Percentiles rank a stretch among this genome's conserved stretches.
These are phyloP conservation scores for Aspergillus awamori DNA, from an alignment of 2,329 filamentous ascomycete species.

Conservation along the genomic window DNA sequence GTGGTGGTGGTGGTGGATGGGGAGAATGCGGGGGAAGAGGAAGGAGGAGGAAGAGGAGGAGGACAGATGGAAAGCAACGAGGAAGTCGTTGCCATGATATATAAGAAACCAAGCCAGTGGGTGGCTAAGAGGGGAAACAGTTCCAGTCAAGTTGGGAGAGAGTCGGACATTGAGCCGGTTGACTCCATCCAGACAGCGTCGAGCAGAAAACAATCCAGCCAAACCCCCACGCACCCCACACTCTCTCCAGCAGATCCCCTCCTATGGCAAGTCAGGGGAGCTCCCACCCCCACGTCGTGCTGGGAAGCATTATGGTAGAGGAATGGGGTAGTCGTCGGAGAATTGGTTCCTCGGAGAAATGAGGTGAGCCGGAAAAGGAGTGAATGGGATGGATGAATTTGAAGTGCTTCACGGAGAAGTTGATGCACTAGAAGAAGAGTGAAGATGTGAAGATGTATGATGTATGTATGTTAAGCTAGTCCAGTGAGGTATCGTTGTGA, in stretches of 20 bases:
- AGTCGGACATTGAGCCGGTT: neutral
- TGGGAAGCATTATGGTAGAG: neutral
- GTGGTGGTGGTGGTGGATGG: neutral
- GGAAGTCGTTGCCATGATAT: neutral
- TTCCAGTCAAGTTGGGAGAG: too few relatives aligned
- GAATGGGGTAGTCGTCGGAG: neutral
- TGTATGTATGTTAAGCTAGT: too few relatives aligned
- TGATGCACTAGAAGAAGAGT: neutral
- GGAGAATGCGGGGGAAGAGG: conserved; percentile 3
- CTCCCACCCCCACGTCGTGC: neutral
- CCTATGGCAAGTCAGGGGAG: neutral
- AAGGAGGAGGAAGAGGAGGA: neutral
- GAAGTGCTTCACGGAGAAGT: neutral
- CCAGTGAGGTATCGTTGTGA: too few relatives aligned
- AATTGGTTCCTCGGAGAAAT: conserved; percentile 2
- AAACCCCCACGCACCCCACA: conserved; percentile 2
- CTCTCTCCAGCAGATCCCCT: neutral
- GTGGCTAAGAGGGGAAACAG: neutral
- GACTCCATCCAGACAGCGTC: neutral
- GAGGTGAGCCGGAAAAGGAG: neutral
- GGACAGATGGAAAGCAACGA: neutral
- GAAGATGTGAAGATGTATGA: too few relatives aligned
- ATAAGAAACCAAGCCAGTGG: neutral
- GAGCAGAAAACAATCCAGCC: neutral
- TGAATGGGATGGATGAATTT: neutral